Evolutionary conservation across 805 yeast genomes (phyloP), one percentile per base, ranked within the genome.

Genomic region (Zygotorulaspora chibaensis): DNA sequence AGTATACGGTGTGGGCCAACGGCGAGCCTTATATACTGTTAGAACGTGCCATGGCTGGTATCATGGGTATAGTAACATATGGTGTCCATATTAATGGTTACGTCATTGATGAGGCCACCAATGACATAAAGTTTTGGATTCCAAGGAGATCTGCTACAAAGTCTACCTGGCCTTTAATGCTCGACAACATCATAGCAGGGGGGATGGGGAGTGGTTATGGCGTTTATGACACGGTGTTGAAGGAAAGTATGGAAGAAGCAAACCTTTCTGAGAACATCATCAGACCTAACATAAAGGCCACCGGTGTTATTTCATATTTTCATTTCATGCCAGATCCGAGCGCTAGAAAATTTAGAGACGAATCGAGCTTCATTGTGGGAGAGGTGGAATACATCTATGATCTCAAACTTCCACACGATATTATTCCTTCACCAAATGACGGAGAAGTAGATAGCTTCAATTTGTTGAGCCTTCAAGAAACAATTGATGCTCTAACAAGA

Each of bases 161-260:
- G 63, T 83, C 83, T 13, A 93, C 99, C 0, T 91, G 79, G 68
- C 98, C 99, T 0, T 84, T 86, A 0, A 84, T 80, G 85, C 74
- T 90, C 31, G 99, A 93, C 63, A 91, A 90, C 63, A 88, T 95
- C 1, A 86, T 93, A 6, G 99, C 96, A 0, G 99, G 99, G 1
- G 99, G 99, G 0, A 58, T 93, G 3, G 96, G 95, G 0, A 74
- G 83, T 62, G 96, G 96, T 0, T 71, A 78, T 53, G 87, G 89
- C 0, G 69, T 81, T 2, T 67, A 71, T 58, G 96, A 87, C 38
- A 91, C 97, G 0, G 79, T 83, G 2, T 54, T 86, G 15, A 93
- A 93, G 61, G 99, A 93, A 62, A 80, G 95, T 57, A 73, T 71
- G 48, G 99, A 93, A 58, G 99, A 93, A 58, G 98, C 96, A 0